Conservation (phyloP, 2,329 filamentous ascomycete species). For the Paraconiothyrium brasiliense region DNA sequence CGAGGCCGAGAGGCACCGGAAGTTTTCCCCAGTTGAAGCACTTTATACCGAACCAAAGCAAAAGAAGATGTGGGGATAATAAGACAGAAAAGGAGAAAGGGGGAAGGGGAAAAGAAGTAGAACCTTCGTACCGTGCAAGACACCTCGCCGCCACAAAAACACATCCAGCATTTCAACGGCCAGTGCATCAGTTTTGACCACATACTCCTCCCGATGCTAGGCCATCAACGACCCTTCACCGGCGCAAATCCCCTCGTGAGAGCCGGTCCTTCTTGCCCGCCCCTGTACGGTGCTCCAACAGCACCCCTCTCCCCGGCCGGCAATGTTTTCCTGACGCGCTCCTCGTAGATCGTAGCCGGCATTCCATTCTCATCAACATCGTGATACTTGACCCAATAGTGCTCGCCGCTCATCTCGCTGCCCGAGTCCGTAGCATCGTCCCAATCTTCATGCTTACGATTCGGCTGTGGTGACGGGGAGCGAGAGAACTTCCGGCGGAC, state of each 20-base stretch:
- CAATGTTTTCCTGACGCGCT: slow-evolving; percentile 22
- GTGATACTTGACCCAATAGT: slow-evolving; percentile 26
- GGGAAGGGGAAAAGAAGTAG: too few relatives aligned
- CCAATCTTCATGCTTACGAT: slow-evolving; percentile 23
- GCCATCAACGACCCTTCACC: not conserved
- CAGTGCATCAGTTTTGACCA: too few relatives aligned
- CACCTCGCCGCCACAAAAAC: too few relatives aligned
- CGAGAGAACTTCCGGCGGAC: slow-evolving; percentile 20
- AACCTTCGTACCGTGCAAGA: too few relatives aligned
- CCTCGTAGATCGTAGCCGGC: slow-evolving; percentile 38
- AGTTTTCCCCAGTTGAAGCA: too few relatives aligned
- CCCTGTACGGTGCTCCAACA: not conserved
- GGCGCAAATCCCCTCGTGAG: not conserved
- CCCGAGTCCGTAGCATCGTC: slow-evolving; percentile 40
- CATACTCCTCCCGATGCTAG: too few relatives aligned
- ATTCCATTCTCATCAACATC: slow-evolving; percentile 42
- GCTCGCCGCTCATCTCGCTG: slow-evolving; percentile 31
- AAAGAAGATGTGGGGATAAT: too few relatives aligned
- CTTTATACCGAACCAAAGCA: too few relatives aligned
- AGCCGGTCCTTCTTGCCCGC: not conserved
- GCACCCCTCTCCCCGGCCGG: not conserved
- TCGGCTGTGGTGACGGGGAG: slow-evolving; percentile 18
- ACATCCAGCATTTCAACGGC: too few relatives aligned
- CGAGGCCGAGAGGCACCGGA: too few relatives aligned
- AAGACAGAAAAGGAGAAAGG: too few relatives aligned